phyloP scores from a whole-genome alignment of 306 rosid species.

The Quillaja saponaria region DNA sequence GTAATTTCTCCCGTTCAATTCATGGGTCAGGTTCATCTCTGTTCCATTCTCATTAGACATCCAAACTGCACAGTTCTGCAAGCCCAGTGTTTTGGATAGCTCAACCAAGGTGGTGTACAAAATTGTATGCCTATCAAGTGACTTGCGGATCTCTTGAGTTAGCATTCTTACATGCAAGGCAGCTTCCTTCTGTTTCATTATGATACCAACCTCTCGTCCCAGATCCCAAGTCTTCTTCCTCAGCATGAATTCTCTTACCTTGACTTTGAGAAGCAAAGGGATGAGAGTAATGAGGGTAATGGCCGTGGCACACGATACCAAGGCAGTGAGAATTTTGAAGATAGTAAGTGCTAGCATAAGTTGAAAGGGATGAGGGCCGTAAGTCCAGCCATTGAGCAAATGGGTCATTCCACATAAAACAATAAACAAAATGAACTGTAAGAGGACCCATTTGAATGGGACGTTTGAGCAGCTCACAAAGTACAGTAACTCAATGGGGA shows the following conservation, averaged over 20 bases:
- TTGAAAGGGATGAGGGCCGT: constrained; percentile 95
- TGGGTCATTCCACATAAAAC: constrained; percentile 96
- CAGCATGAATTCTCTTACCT: constrained; percentile 95
- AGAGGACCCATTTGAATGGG: constrained; percentile 98
- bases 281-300: constrained; percentile 91
- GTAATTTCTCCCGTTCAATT: constrained; percentile 63
- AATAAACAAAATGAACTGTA: constrained; percentile 90
- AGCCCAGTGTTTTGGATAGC: constrained; percentile 82
- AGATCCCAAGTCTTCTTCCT: constrained; percentile 99
- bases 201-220: constrained; percentile 85
- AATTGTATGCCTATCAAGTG: constrained; percentile 84
- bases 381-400: constrained; percentile 97
- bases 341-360: constrained; percentile 93
- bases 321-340: constrained; percentile 91
- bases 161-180: constrained; percentile 97
- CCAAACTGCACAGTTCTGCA: constrained; percentile 98
- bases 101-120: constrained; percentile 84
- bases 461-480: constrained; percentile 95
- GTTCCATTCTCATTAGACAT: constrained; percentile 88
- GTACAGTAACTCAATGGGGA: constrained; percentile 91
- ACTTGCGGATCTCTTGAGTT: constrained; percentile 97
- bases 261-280: constrained; percentile 95
- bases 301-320: constrained; percentile 98
- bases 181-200: constrained; percentile 84
- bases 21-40: constrained; percentile 83